Base-by-base conservation (phyloP, 208 protist genomes). In the Leishmania martiniquensis region DNA sequence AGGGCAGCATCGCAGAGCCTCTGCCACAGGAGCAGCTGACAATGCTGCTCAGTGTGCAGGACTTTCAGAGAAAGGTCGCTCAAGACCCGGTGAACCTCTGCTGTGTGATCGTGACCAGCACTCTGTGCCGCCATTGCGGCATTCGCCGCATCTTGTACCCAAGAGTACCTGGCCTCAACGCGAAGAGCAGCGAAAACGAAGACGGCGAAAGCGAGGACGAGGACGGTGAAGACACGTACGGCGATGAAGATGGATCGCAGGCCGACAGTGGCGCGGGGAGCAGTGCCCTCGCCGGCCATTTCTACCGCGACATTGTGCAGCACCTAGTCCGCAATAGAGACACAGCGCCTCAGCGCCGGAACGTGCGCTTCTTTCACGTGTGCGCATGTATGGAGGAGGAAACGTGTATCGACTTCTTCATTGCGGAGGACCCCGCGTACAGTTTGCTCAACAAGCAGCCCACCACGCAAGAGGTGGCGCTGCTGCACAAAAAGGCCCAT, bases 301-400 rank as follows among this genome's bases (percentile, higher is more conserved):
- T 92, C 39, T 93, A 90, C 65, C 63, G 83, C 22, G 81, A 93
- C 17, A 66, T 96, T 17, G 84, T 91, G 67, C 17, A 70, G n/a
- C 80, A 74, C 9, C 74, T 96, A 34, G 81, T 96, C 1, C 68
- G 75, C 32, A 85, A 84, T 3, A 73, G 81, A 4, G 59, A 63
- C 6, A 88, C 80, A n/a, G 44, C 82, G 0, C 15, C 45, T 13
- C 85, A 95, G 76, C 85, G 89, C 3, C 89, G 89, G 20, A 86
- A 89, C 66, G 88, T 94, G 15, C 93, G 93, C 76, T 96, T 95
- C 66, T 96, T 96, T 75, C 90, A 95, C 80, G 84, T 95, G 34
- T 91, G 91, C 66, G 85, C 91, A 47, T 93, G 91, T 39, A 78
- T 83, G 1, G 84, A 91, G 70, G 85, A 90, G 59, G 90, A 95